Conservation (phyloP, 257 asterid species). For the Coffea eugenioides region DNA sequence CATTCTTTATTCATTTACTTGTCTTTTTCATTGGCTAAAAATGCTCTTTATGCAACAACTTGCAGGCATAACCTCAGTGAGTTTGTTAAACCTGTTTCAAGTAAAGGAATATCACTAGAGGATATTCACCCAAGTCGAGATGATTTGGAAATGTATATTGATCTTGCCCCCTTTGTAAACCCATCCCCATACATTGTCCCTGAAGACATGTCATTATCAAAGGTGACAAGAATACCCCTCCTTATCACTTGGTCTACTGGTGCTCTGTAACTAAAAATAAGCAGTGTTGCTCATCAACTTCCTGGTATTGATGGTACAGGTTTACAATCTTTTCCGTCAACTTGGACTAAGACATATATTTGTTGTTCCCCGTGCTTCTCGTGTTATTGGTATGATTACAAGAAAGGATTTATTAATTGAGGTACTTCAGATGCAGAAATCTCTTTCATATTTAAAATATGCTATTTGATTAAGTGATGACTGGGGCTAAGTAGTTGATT, state of each 20-base stretch:
- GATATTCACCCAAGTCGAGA: conserved; percentile 81
- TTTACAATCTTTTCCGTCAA: conserved; percentile 94
- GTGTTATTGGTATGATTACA: conserved; percentile 88
- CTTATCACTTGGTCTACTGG: conserved; percentile 4
- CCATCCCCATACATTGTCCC: conserved; percentile 97
- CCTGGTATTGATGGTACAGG: conserved; percentile 51
- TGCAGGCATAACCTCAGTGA: conserved; percentile 91
- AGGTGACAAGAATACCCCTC: conserved; percentile 42
- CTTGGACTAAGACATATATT: conserved; percentile 85
- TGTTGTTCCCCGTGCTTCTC: conserved; percentile 97
- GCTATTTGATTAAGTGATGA: conserved; percentile 6
- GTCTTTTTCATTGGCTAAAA: background rate
- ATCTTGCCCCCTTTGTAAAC: conserved; percentile 84
- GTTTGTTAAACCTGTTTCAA: conserved; percentile 93
- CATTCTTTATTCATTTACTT: background rate
- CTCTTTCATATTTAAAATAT: background rate
- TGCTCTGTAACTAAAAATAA: conserved; percentile 12
- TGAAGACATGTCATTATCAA: conserved; percentile 94
- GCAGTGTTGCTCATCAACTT: conserved; percentile 1
- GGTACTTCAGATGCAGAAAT: conserved; percentile 41
- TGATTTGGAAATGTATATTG: conserved; percentile 95
- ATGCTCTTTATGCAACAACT: conserved; percentile 17
- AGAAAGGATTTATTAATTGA: conserved; percentile 89
- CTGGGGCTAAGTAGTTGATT: conserved; percentile 6
- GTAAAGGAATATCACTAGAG: conserved; percentile 71